Evolutionary conservation across 2,329 filamentous ascomycete species (phyloP), one percentile per base, ranked within the genome.

Genomic region (Claviceps humidiphila): DNA sequence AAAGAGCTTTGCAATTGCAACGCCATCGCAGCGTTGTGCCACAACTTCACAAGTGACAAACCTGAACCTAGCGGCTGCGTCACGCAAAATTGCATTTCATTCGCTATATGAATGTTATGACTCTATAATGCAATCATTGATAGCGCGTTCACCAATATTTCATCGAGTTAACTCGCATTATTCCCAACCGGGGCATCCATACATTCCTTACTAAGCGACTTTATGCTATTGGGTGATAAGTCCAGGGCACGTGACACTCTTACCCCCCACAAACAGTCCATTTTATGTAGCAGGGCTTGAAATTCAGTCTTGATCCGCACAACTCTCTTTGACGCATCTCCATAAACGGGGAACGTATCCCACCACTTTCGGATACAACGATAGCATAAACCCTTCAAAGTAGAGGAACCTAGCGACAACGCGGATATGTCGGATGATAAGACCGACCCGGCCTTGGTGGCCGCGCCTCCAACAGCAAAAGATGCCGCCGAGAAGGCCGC

Each of bases 351-450:
- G 67, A 65, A 68, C 59, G 61, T 7, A 66, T 65, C 59, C 60
- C 61, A 59, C 59, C 57, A 49, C 47, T 62, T 60, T 67, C 66
- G 66, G 66, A 63, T 69, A 69, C 66, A 68, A 68, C 66, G 66
- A 68, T 69, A 67, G 60, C 60, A 61, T 51, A 22, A 34, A 24
- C n/a, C 47, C 37, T 41, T 17, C 7, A 30, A 34, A 50, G 17
- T 41, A n/a, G 26, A 47, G 22, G 26, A 13, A 43, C 13, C 22
- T 37, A 9, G 41, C 48, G 41, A 22, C 26, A 40, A 24, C 40
- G 51, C 34, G n/a, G 43, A 39, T 14, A 68, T 69, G 66, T 63
- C 65, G 56, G 65, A 66, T 57, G 60, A 63, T 59, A 63, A 64
- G 52, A 69, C 68, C 50, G 68, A 71, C 58, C 68, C 66, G 57